Evolutionary conservation across 345 rosid genomes (phyloP), one percentile per base, ranked within the genome.

Genomic region (Citrus sp.): DNA sequence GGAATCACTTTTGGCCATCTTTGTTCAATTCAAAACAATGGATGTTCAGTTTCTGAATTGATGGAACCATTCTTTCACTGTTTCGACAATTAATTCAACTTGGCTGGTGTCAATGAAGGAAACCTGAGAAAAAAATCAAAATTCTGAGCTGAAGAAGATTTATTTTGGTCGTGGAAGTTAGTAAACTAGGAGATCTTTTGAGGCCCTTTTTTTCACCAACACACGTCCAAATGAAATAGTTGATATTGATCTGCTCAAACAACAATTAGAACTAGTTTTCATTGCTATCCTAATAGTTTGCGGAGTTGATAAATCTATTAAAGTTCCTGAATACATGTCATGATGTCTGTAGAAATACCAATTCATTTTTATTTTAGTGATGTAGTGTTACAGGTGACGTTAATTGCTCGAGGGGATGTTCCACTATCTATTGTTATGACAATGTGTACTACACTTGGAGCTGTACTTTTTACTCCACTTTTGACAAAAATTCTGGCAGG

Each of bases 321-420:
- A 30, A 63, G 13, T 60, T 49, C 21, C 32, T 0, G 46, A 46
- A 49, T 59, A 14, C 49, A n/a, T 76, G 65, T 25, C 6, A 59
- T n/a, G 27, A 32, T 24, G 66, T 37, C 64, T n/a, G n/a, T 12
- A 54, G 12, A 19, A 19, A 28, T n/a, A 37, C 72, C 73, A 34
- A 40, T 75, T 80, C 75, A 2, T 30, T 82, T 79, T 76, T 82
- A 67, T 76, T 83, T 80, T 72, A 56, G 56, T 84, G 84, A 82
- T 82, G 51, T 82, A 82, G 84, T 82, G 63, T 84, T 86, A 69
- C 93, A 90, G 95, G 93, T 87, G 83, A 92, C 93, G 63, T 83
- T 90, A 76, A 84, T 90, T 78, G 91, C 95, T 77, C 88, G 51
- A 80, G 95, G 93, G 74, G 95, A 90, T 77, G 93, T 90, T 85